Base-by-base conservation (phyloP, 2,329 filamentous ascomycete species). In the Fusarium temperatum region DNA sequence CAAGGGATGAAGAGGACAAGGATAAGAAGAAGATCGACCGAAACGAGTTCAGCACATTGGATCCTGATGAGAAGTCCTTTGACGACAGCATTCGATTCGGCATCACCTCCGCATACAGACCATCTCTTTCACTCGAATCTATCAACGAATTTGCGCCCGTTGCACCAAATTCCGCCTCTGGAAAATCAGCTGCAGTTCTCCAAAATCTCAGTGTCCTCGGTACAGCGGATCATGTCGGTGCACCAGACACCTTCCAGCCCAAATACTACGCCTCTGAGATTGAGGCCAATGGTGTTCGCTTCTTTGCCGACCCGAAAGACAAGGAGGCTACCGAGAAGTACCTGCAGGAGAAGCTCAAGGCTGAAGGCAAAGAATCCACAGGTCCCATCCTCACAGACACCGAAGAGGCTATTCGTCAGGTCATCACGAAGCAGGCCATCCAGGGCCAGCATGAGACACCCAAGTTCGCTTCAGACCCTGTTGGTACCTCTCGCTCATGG, bases 361-460 rank as follows among this genome's bases (percentile, higher is more conserved):
- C 76, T 15, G 67, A 78, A 55, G 68, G 70, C 48, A 66, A 71
- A 32, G 68, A 75, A 35, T 28, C 67, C 38, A 71, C 72, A 59
- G 70, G 70, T 20, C 76, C 77, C 30, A 77, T 82, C 47, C 78
- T 85, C 35, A 70, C 76, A 48, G 78, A 78, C 35, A 77, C 80
- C 3, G 81, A 83, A 55, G 80, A 83, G 64, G 75, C 78, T 2
- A 70, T 84, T 20, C 75, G 78, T 44, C 74, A 79, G 70, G 79
- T 79, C 44, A 78, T 85, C 24, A 47, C 81, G 35, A 77, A 82
- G 30, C 70, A 73, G 42, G 82, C 80, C 24, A 72, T 85, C 41
- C 73, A 75, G 59, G 84, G 84, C 0, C 77, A 81, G 77, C 79
- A 84, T 69, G 81, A 83, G 77, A 75, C 78, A 51, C 80, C 82